Conservation (phyloP, 31 red algal species). For the Endocladia muricata region DNA sequence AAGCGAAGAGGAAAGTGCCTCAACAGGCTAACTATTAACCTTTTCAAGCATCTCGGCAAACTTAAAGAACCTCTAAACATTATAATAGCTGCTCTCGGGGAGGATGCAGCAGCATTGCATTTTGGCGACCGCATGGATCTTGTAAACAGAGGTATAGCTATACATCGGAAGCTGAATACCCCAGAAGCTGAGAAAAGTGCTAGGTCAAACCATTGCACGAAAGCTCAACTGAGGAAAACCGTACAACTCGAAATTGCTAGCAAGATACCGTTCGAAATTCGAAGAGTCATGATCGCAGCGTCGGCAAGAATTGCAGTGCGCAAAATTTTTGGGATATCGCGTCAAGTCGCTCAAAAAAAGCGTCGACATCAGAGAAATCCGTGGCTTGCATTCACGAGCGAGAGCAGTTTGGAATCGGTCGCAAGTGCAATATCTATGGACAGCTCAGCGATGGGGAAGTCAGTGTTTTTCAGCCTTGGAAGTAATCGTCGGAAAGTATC, state of each 20-base stretch:
- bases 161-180: constrained; percentile 35
- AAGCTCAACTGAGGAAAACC: neutral
- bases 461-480: constrained; percentile 24
- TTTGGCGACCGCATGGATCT: constrained; percentile 38
- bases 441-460: constrained; percentile 17
- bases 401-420: constrained; percentile 28
- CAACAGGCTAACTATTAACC: constrained; percentile 49
- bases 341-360: constrained; percentile 12
- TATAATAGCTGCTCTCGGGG: constrained; percentile 24
- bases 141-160: constrained; percentile 34
- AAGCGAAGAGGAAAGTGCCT: constrained; percentile 45
- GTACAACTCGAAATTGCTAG: neutral
- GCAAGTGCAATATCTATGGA: neutral
- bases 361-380: neutral
- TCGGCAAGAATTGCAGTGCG: constrained; percentile 13
- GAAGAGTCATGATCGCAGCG: neutral
- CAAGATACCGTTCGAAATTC: neutral
- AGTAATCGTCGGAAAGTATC: constrained; percentile 29
- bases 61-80: constrained; percentile 37
- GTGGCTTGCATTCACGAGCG: constrained; percentile 18
- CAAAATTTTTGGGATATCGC: constrained; percentile 50
- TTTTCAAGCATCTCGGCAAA: constrained; percentile 47
- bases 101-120: constrained; percentile 10
- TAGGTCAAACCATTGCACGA: neutral
- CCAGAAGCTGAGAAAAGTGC: neutral